A percentile compares a stretch with the other conserved stretches of the same genome.
Conservation (phyloP, 2,329 filamentous ascomycete genomes). For the Fusarium duplospermum region DNA sequence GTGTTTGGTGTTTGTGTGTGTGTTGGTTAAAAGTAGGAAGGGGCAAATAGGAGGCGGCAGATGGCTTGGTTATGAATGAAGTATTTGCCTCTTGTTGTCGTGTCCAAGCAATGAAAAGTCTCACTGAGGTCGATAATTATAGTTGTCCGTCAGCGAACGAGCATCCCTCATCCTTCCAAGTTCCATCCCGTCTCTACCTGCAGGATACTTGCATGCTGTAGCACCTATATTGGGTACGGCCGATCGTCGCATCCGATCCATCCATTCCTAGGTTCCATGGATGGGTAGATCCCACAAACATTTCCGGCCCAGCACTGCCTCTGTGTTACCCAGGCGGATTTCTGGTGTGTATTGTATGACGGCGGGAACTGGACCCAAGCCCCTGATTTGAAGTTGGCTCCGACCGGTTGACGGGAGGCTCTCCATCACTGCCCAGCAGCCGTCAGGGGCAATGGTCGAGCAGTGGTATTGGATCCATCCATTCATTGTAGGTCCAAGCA, state of each 20-base stretch:
- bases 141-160: not conserved
- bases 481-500: not conserved
- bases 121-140: not conserved
- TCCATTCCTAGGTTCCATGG: not conserved
- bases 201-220: constrained; percentile 3
- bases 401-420: not conserved
- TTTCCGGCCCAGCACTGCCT: not conserved
- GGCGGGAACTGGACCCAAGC: not conserved
- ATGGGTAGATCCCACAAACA: not conserved
- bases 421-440: not conserved
- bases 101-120: not conserved
- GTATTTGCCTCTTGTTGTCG: not conserved
- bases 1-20: not conserved
- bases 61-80: not conserved
- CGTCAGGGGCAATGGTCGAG: not conserved
- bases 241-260: constrained; percentile 2
- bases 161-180: not conserved
- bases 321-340: not conserved
- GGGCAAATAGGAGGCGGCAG: not conserved
- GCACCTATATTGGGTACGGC: constrained; percentile 1
- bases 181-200: constrained; percentile 2
- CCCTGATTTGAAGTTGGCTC: not conserved
- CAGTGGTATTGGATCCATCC: not conserved
- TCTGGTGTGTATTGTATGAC: not conserved
- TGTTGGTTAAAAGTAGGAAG: not conserved